Evolutionary conservation across 2,329 filamentous ascomycete species (phyloP).

Genomic region (Xylaria sp.): DNA sequence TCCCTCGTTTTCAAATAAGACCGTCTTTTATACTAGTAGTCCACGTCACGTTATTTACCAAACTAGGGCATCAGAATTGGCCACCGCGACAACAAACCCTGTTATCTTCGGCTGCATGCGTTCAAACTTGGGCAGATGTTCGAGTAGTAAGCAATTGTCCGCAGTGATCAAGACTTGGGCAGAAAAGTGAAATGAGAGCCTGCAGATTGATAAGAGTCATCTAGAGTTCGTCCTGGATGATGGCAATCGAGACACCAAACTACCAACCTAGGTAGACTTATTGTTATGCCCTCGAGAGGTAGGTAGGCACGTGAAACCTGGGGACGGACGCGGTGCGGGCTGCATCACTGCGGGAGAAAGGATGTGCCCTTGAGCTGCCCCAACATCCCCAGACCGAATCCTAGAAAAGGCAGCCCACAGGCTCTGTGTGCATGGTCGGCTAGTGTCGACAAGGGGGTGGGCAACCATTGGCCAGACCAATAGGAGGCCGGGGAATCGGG

Average conservation of each 20-base stretch:
- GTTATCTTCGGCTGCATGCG: neutral
- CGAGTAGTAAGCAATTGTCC: neutral
- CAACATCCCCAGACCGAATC: constrained; percentile 20
- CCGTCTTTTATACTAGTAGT: neutral
- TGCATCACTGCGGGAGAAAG: constrained; percentile 1
- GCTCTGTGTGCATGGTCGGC: neutral
- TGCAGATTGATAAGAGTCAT: neutral
- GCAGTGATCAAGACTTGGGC: neutral
- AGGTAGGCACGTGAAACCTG: constrained; percentile 18
- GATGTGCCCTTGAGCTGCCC: constrained; percentile 4
- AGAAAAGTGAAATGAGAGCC: neutral
- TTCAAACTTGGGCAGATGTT: neutral
- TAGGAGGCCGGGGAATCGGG: neutral
- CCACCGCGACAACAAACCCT: constrained; percentile 1
- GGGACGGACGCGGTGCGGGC: constrained; percentile 5
- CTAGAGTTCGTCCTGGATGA: neutral
- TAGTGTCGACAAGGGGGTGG: constrained; percentile 2
- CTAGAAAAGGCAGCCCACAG: constrained; percentile 8
- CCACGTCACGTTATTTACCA: neutral
- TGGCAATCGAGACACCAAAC: no score
- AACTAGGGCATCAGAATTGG: neutral
- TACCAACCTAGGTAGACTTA: no score
- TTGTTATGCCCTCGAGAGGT: neutral
- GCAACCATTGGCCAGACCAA: constrained; percentile 10
- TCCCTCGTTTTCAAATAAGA: constrained; percentile 4